A percentile compares a stretch with the other conserved stretches of the same genome.
Evolutionary conservation across 169 alveolate genomes (phyloP).

Genomic region (Cryptosporidium meleagridis): DNA sequence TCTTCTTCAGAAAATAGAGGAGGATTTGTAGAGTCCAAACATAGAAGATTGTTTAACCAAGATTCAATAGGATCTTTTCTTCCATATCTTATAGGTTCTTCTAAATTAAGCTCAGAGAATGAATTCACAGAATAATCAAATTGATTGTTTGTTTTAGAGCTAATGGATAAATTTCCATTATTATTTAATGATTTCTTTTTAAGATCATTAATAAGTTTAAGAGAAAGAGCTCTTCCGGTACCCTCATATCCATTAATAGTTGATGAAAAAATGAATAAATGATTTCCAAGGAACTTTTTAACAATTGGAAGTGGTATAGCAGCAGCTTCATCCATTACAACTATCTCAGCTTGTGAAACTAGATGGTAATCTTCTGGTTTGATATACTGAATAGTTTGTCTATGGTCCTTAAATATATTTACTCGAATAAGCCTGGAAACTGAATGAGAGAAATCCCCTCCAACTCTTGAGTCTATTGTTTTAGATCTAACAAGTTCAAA

Average conservation of each 20-base stretch:
- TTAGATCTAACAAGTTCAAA: slow-evolving; percentile 85
- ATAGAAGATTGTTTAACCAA: slow-evolving; percentile 95
- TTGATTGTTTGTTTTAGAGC: not conserved
- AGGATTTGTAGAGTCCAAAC: slow-evolving; percentile 95
- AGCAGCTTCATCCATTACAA: slow-evolving; percentile 99
- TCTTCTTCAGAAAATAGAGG: slow-evolving; percentile 70
- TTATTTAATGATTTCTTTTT: slow-evolving; percentile 78
- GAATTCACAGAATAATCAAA: not conserved
- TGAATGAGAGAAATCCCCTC: slow-evolving; percentile 79
- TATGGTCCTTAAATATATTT: slow-evolving; percentile 86
- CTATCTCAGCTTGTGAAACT: slow-evolving; percentile 84
- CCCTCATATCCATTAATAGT: slow-evolving; percentile 99
- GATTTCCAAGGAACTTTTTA: slow-evolving; percentile 90
- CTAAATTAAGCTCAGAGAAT: slow-evolving; percentile 87
- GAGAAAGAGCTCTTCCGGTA: slow-evolving; percentile 98
- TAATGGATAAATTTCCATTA: not conserved
- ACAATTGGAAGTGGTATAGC: slow-evolving; percentile 99
- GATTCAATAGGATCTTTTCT: slow-evolving; percentile 96
- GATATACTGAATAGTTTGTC: slow-evolving; percentile 89
- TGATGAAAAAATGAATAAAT: slow-evolving; percentile 95
- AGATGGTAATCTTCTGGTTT: slow-evolving; percentile 84
- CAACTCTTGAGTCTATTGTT: slow-evolving; percentile 56
- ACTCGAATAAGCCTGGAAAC: slow-evolving; percentile 82
- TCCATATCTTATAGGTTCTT: slow-evolving; percentile 98
- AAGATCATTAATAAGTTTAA: slow-evolving; percentile 94